Evolutionary conservation across 768 basidiomycete species (phyloP).

Genomic region (Pleurotus giganteus): DNA sequence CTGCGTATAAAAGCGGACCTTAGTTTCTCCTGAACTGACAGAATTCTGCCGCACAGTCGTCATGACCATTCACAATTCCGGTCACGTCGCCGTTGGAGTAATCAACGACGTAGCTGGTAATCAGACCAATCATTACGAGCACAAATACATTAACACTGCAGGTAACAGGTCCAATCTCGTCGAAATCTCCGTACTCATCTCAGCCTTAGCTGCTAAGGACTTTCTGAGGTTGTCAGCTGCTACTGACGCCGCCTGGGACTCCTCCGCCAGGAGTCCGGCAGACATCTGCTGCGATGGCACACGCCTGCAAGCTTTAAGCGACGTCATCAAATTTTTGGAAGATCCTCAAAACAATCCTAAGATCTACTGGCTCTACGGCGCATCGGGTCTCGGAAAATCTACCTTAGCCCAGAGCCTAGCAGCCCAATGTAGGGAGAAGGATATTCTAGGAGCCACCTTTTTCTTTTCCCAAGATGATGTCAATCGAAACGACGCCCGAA

Average conservation of each 20-base stretch:
- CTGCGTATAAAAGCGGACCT: too few relatives aligned
- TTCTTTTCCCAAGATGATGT: slow-evolving; percentile 28
- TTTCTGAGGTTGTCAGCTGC: background rate
- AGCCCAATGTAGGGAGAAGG: slow-evolving; percentile 9
- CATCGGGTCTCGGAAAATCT: slow-evolving; percentile 32
- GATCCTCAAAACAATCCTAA: background rate
- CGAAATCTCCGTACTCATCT: background rate
- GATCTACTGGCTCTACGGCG: slow-evolving; percentile 31
- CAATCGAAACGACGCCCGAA: slow-evolving; percentile 22
- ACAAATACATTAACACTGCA: background rate
- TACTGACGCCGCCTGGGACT: background rate
- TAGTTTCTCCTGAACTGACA: too few relatives aligned
- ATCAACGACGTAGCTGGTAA: background rate
- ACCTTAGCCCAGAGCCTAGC: slow-evolving; percentile 29
- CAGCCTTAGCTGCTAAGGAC: background rate
- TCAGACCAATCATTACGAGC: too few relatives aligned
- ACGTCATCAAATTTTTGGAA: background rate
- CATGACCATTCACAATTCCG: background rate
- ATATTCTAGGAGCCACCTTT: slow-evolving; percentile 24
- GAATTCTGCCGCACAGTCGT: background rate
- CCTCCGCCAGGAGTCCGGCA: background rate
- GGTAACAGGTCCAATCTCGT: too few relatives aligned
- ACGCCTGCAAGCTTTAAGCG: background rate
- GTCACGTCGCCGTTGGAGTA: background rate
- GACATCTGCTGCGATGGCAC: background rate